Conservation (phyloP, 305 asterid genomes). For the Ajuga reptans region DNA sequence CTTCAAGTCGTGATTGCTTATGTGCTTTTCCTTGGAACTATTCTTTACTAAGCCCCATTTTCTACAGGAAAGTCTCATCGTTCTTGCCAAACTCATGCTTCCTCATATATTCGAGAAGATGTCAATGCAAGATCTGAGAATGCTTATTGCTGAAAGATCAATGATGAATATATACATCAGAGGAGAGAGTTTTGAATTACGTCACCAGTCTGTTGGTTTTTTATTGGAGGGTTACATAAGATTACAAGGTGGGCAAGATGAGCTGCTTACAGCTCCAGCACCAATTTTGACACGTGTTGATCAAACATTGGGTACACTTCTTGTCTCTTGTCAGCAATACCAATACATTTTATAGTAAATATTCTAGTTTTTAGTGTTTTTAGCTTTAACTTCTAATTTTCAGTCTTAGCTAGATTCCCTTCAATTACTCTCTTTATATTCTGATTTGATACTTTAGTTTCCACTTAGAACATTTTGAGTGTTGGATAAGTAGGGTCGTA, state of each 20-base stretch:
- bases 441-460: background rate
- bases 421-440: background rate
- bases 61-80: constrained; percentile 74
- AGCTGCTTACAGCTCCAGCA: constrained; percentile 62
- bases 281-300: constrained; percentile 45
- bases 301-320: constrained; percentile 52
- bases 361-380: background rate
- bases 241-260: constrained; percentile 52
- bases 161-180: constrained; percentile 52
- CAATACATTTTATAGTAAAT: background rate
- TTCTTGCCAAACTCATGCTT: constrained; percentile 70
- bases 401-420: background rate
- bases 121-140: constrained; percentile 73
- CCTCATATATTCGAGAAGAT: constrained; percentile 72
- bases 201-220: constrained; percentile 66
- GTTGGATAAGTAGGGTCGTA: background rate
- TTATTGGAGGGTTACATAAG: constrained; percentile 78
- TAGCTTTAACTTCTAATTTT: too few species aligned
- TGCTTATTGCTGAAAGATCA: constrained; percentile 67
- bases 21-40: constrained; percentile 15
- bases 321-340: background rate
- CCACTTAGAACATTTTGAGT: background rate
- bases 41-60: constrained; percentile 18
- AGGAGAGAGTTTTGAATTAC: constrained; percentile 79
- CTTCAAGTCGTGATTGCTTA: constrained; percentile 1